Base-by-base conservation (phyloP, 192 early-diverging fungal species). In the Linnemannia zychae region DNA sequence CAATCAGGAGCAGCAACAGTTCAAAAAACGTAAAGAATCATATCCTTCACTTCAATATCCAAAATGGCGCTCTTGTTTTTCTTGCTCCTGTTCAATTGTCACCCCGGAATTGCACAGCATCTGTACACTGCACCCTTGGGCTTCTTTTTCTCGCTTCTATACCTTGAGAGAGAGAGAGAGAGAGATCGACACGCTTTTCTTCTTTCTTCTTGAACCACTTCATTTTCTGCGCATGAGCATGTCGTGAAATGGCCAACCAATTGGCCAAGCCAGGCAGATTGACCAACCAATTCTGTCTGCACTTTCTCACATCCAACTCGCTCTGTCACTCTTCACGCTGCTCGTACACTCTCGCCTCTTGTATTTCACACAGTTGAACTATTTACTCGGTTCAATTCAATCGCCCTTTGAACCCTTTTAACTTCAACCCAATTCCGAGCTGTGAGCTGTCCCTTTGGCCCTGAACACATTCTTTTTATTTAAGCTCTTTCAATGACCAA, bases 321-420 rank as follows among this genome's bases (percentile, higher is more conserved):
- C 24, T 15, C 11, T 63, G n/a, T 31, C 22, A 20, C 18, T 24
- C 28, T 63, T 63, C 12, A 31, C 24, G 57, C 28, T 63, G 57
- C 31, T 31, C 57, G 24, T 24, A 24, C n/a, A 57, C 22, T 24
- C 7, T 3, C 28, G 24, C 28, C 9, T 44, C 9, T 44, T 63
- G 3, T n/a, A n/a, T n/a, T n/a, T 24, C 28, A 31, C 40, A 44
- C 40, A 6, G 40, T 44, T 44, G 40, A 6, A 63, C 28, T 31
- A 3, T 28, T 9, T 63, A 63, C 13, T 63, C 2, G 28, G 57
- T 63, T 63, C 28, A 63, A 63, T 63, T 63, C 57, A 63, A 31
- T 33, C 57, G 57, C 57, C 57, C n/a, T 63, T 63, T 63, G 11
- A 63, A 63, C 57, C 57, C 28, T 63, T 63, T 63, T 63, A 13